These are phyloP conservation scores for Trichoderma harzianum DNA, from an alignment of 2,329 filamentous ascomycete genomes.

Conservation along the genomic window DNA sequence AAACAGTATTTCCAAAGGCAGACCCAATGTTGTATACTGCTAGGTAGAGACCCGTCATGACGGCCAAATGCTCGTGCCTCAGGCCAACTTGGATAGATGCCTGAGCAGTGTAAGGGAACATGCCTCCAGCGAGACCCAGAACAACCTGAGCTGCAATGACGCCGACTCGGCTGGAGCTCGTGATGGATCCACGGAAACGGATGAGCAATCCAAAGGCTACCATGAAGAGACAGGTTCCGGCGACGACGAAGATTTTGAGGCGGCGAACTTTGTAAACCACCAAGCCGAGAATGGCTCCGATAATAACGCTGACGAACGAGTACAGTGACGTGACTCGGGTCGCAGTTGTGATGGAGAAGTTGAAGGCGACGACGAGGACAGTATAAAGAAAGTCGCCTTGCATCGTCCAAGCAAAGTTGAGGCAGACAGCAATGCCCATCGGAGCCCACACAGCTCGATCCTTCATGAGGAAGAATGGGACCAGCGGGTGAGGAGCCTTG, in stretches of 20 bases:
- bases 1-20: constrained; percentile 57
- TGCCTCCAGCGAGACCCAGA: constrained; percentile 60
- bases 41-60: constrained; percentile 61
- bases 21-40: constrained; percentile 62
- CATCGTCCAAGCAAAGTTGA: constrained; percentile 60
- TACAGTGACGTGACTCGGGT: constrained; percentile 60
- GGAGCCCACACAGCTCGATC: constrained; percentile 64
- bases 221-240: constrained; percentile 57
- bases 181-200: constrained; percentile 54
- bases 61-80: constrained; percentile 54
- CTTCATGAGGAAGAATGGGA: constrained; percentile 59
- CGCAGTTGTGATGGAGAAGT: constrained; percentile 54
- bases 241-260: constrained; percentile 62
- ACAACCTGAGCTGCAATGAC: constrained; percentile 61
- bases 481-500: constrained; percentile 49
- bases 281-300: constrained; percentile 54
- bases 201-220: constrained; percentile 65
- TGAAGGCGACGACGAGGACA: constrained; percentile 58
- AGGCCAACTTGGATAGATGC: constrained; percentile 42
- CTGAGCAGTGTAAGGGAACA: constrained; percentile 54
- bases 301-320: constrained; percentile 54
- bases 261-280: constrained; percentile 56
- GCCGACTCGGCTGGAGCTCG: constrained; percentile 45
- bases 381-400: constrained; percentile 64
- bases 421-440: constrained; percentile 54